phyloP scores from a whole-genome alignment of 352 stramenopile species.

The Globisporangium carolinianum region DNA sequence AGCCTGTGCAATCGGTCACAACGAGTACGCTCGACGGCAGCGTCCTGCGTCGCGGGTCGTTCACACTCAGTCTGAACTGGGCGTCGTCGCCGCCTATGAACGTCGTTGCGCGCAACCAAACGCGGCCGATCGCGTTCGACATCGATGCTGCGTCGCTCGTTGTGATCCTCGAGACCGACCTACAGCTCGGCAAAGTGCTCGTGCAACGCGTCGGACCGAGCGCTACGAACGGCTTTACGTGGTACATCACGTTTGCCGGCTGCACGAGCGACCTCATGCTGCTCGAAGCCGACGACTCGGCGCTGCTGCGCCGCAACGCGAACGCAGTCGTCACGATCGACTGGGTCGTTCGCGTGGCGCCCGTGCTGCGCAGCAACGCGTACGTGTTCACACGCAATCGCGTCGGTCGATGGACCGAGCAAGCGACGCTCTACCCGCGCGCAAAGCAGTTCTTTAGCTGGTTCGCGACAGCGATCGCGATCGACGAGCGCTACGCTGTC shows the following conservation, averaged over 20 bases:
- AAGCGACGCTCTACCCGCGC: slow-evolving; percentile 88
- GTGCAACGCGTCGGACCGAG: slow-evolving; percentile 58
- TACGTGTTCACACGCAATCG: slow-evolving; percentile 60
- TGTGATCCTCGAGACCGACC: slow-evolving; percentile 54
- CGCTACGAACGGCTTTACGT: slow-evolving; percentile 52
- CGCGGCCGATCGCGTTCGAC: slow-evolving; percentile 46
- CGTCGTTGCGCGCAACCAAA: slow-evolving; percentile 22
- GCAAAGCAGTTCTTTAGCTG: slow-evolving; percentile 88
- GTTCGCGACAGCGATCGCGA: slow-evolving; percentile 79
- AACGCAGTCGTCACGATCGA: slow-evolving; percentile 22
- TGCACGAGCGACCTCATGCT: slow-evolving; percentile 46
- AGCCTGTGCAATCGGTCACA: slow-evolving; percentile 59
- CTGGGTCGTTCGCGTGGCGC: slow-evolving; percentile 43
- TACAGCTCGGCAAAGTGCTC: slow-evolving; percentile 61
- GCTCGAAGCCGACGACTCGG: slow-evolving; percentile 40
- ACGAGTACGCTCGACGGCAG: slow-evolving; percentile 19
- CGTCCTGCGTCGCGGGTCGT: slow-evolving; percentile 29
- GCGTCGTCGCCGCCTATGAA: slow-evolving; percentile 13
- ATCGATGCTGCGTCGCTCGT: slow-evolving; percentile 34
- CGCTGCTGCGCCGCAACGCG: slow-evolving; percentile 16
- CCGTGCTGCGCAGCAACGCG: slow-evolving; percentile 51
- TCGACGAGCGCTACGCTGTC: slow-evolving; percentile 82
- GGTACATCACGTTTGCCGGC: slow-evolving; percentile 77
- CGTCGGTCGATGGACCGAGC: slow-evolving; percentile 76
- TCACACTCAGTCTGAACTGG: slow-evolving; percentile 35